Conservation (phyloP, 176 grass and related monocot species). For the Ensete ventricosum region DNA sequence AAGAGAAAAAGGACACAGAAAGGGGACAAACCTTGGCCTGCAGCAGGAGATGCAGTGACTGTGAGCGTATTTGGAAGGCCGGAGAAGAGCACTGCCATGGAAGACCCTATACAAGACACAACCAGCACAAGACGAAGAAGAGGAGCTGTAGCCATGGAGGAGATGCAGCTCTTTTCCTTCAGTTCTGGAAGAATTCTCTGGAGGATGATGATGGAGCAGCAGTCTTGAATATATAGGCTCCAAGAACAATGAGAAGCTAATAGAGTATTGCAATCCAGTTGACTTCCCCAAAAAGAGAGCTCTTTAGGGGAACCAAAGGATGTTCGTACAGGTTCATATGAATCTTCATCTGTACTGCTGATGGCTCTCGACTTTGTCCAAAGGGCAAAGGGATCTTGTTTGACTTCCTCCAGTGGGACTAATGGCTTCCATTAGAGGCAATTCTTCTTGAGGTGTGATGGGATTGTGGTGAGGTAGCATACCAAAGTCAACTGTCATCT, state of each 20-base stretch:
- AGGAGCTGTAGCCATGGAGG: background rate
- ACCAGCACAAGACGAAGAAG: constrained; percentile 25
- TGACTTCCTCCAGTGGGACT: background rate
- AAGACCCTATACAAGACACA: constrained; percentile 20
- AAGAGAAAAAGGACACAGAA: background rate
- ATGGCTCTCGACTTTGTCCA: background rate
- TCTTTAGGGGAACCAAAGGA: background rate
- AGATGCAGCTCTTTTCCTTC: background rate
- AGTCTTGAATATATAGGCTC: too few relatives aligned
- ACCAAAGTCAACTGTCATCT: too few relatives aligned
- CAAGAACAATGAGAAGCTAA: background rate
- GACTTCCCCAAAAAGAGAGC: background rate
- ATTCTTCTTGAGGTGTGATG: too few relatives aligned
- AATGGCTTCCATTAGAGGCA: background rate
- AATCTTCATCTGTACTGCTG: background rate
- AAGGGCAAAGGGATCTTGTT: background rate
- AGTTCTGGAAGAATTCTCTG: background rate
- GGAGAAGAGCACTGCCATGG: constrained; percentile 40
- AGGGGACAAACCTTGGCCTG: constrained; percentile 37
- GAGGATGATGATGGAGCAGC: too few relatives aligned
- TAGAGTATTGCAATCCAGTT: background rate
- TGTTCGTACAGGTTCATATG: background rate
- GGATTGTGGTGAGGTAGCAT: too few relatives aligned
- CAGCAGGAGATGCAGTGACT: constrained; percentile 30
- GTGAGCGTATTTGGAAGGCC: constrained; percentile 40